Evolutionary conservation across 371 early-diverging fungal genomes (phyloP).

Genomic region (Rhizopus microsporus): DNA sequence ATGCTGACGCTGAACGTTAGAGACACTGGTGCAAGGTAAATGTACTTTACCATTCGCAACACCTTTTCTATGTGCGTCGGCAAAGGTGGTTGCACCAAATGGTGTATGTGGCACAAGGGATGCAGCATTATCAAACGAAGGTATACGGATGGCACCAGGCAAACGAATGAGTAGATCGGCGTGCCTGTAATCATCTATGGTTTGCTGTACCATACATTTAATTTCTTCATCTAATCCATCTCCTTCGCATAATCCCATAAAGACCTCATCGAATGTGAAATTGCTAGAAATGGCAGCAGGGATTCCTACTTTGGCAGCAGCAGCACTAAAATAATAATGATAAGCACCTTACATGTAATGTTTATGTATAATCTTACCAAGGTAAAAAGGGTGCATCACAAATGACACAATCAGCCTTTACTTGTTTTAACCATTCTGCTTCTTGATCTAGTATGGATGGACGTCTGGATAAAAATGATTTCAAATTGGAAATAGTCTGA

Average conservation of each 20-base stretch:
- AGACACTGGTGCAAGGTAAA: conserved; percentile 37
- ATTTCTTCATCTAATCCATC: conserved; percentile 58
- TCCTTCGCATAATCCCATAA: conserved; percentile 59
- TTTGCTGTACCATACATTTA: conserved; percentile 44
- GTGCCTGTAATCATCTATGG: conserved; percentile 58
- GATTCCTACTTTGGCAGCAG: conserved; percentile 57
- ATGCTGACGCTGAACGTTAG: conserved; percentile 25
- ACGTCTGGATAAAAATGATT: conserved; percentile 47
- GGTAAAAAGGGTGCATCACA: conserved; percentile 75
- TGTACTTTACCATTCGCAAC: conserved; percentile 48
- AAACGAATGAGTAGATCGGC: conserved; percentile 66
- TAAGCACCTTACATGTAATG: neutral
- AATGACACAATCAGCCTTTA: conserved; percentile 63
- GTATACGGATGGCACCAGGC: conserved; percentile 72
- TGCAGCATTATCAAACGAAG: conserved; percentile 55
- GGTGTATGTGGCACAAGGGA: conserved; percentile 45
- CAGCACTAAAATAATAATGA: conserved; percentile 45
- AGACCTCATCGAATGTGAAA: conserved; percentile 80
- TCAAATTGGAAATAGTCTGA: conserved; percentile 53
- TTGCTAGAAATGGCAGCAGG: conserved; percentile 74
- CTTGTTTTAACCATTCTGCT: conserved; percentile 55
- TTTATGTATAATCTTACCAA: conserved; percentile 40
- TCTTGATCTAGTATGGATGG: conserved; percentile 51
- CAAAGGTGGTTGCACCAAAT: conserved; percentile 16
- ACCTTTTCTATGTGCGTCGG: conserved; percentile 26